Base-by-base conservation (phyloP, 495 filamentous ascomycete genomes). In the Neurospora discreta region DNA sequence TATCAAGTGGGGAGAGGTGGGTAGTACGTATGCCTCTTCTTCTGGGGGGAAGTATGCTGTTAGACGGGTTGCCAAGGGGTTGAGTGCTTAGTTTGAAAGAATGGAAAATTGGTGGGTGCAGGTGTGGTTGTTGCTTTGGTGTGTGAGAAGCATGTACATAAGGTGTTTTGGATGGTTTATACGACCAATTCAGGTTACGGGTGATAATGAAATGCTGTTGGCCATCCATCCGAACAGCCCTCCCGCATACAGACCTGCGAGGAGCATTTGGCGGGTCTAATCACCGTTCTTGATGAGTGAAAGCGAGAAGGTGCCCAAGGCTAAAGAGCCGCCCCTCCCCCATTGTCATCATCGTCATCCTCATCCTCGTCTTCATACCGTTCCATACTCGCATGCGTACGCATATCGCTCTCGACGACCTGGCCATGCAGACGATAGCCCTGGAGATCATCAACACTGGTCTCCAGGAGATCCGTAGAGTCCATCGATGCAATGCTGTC, bases 1-100 rank as follows among this genome's bases (percentile, higher is more conserved):
- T 78, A 84, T 91, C 77, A 87, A 86, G 79, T 87, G 89, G 81
- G 90, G 90, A 11, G 87, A 90, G 58, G 87, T 92, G 70, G 87
- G 82, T 15, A 85, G 85, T 43, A 90, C 88, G 30, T 89, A 77
- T 65, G 26, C 52, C n/a, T n/a, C n/a, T n/a, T n/a, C n/a, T 0
- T 2, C 13, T 1, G 52, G 26, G 1, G 52, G 26, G 6, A 60
- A 33, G 26, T 60, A 15, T 26, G 52, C 26, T 33, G 26, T 9
- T 33, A 65, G 38, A 7, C 1, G 52, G 52, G 52, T 65, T 2
- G 52, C 26, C 13, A 65, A 30, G 52, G 52, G 2, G 52, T 9
- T 65, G 23, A 33, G 13, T 18, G 52, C 26, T 65, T 60, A 13
- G 10, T 20, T 9, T 39, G 38, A 39, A 39, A 36, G 33, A 36